A percentile compares a stretch with the other conserved stretches of the same genome.
Evolutionary conservation across 177 flowering plant genomes (phyloP).

Genomic region (Vitis hybrid): DNA sequence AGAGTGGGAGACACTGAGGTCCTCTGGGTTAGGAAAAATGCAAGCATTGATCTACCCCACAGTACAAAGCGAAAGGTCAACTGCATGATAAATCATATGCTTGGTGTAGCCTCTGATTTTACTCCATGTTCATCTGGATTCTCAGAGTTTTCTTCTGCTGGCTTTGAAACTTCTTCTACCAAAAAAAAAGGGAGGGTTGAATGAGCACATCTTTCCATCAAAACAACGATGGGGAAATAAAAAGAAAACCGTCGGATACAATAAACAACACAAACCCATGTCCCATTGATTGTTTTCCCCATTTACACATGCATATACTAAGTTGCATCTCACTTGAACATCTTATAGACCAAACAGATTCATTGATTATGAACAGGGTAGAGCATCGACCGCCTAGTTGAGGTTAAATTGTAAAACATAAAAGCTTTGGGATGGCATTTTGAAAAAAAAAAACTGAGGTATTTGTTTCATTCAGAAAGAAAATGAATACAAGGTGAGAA

Average conservation of each 20-base stretch:
- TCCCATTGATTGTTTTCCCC: no score
- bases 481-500: no score
- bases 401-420: no score
- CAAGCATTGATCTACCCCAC: slow-evolving; percentile 6
- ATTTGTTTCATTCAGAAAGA: no score
- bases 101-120: slow-evolving; percentile 19
- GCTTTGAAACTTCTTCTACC: slow-evolving; percentile 42
- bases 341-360: no score
- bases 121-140: slow-evolving; percentile 24
- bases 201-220: background rate
- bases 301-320: no score
- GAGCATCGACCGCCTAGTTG: no score
- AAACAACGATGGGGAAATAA: background rate
- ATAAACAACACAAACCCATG: background rate
- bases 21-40: slow-evolving; percentile 3
- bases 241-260: background rate
- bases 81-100: slow-evolving; percentile 18
- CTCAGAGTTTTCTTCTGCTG: slow-evolving; percentile 21
- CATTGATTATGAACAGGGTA: no score
- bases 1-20: background rate
- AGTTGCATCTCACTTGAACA: no score
- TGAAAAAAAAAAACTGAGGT: no score
- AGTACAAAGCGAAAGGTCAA: background rate
- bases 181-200: background rate
- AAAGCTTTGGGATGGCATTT: no score